Conservation (phyloP, 73 alveolate genomes). For the Stentor roeselii region DNA sequence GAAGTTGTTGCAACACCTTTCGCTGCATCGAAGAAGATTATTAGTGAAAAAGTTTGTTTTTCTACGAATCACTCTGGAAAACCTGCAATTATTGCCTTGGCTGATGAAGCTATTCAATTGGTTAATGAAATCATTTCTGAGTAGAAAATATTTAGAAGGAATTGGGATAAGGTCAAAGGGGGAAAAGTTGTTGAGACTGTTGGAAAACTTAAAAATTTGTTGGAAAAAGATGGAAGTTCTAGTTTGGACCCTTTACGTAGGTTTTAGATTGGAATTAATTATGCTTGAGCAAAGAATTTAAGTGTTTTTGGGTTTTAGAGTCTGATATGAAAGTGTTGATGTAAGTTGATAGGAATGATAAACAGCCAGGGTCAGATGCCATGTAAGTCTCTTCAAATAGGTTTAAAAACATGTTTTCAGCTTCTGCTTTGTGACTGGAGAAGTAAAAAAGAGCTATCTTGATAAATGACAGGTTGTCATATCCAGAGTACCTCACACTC, state of each 20-base stretch:
- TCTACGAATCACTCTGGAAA: neutral
- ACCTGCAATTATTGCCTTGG: neutral
- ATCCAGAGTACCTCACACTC: too few relatives aligned
- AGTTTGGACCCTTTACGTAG: neutral
- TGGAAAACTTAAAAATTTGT: too few relatives aligned
- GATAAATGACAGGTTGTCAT: too few relatives aligned
- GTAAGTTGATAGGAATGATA: too few relatives aligned
- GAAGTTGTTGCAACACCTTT: neutral
- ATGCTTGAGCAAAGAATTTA: too few relatives aligned
- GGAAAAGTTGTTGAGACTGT: neutral
- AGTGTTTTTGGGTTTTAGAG: too few relatives aligned
- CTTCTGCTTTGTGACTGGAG: too few relatives aligned
- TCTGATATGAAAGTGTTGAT: too few relatives aligned
- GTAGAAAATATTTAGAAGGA: neutral
- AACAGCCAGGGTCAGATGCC: too few relatives aligned
- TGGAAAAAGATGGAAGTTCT: neutral
- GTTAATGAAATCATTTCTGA: neutral
- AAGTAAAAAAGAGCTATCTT: too few relatives aligned
- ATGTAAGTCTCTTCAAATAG: too few relatives aligned
- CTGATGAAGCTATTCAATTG: neutral
- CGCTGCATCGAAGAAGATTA: neutral
- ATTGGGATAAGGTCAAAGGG: neutral
- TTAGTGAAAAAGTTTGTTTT: neutral
- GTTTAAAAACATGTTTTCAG: too few relatives aligned
- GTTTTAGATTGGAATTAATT: neutral